phyloP scores from a whole-genome alignment of 306 rosid genomes.

The Lupinus albus region DNA sequence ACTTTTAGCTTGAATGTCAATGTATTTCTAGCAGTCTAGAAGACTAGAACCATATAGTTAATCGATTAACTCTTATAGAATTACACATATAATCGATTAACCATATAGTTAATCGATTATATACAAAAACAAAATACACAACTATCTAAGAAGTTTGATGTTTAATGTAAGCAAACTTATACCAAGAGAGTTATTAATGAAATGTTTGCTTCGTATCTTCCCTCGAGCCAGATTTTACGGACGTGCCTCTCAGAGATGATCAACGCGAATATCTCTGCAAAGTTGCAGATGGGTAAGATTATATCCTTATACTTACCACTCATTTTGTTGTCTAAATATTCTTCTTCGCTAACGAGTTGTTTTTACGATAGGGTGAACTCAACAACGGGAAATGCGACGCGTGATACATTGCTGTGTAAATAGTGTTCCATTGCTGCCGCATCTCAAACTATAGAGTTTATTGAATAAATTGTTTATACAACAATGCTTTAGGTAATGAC shows the following conservation, averaged over 20 bases:
- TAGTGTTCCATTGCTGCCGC: slow-evolving; percentile 43
- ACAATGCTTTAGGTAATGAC: no score
- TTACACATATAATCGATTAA: no score
- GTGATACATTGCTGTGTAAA: slow-evolving; percentile 81
- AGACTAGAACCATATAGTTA: no score
- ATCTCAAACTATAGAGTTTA: no score
- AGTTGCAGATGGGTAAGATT: slow-evolving; percentile 82
- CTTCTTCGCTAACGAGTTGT: slow-evolving; percentile 23
- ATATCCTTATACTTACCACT: neutral
- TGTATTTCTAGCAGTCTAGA: neutral
- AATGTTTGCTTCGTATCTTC: slow-evolving; percentile 31
- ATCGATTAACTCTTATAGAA: no score
- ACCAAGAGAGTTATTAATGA: slow-evolving; percentile 8
- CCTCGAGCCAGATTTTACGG: slow-evolving; percentile 75
- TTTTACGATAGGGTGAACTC: slow-evolving; percentile 74
- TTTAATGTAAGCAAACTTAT: slow-evolving; percentile 6
- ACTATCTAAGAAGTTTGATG: neutral
- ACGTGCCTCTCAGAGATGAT: slow-evolving; percentile 93
- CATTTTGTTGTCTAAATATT: slow-evolving; percentile 28
- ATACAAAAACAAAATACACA: no score
- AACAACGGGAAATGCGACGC: slow-evolving; percentile 88
- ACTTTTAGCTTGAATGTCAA: slow-evolving; percentile 1
- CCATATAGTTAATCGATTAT: no score
- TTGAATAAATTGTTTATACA: no score
- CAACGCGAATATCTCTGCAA: slow-evolving; percentile 87